Evolutionary conservation across 2,329 filamentous ascomycete species (phyloP), one percentile per base, ranked within the genome.

Genomic region (Aspergillus persii): DNA sequence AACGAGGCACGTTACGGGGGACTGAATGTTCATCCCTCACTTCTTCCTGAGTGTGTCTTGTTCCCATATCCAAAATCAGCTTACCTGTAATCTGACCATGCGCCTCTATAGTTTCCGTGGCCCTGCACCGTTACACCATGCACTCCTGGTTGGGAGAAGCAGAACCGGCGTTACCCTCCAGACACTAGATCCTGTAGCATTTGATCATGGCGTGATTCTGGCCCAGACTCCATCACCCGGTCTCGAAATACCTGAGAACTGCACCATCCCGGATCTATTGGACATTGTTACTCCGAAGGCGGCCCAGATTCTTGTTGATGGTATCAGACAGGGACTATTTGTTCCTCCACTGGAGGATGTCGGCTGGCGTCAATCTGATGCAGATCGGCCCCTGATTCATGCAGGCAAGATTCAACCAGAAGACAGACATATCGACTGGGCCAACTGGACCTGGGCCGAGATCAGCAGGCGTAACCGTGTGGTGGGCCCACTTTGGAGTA

Each of bases 1-100:
- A 79, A 79, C 26, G 78, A 78, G 1, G 85, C 90, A 27, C 85
- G 84, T 67, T 96, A 96, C 76, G 93, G 93, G 48, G 95, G 95
- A 0, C 78, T 99, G 3, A 99, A 99, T 74, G 83, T 99, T 2
- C 95, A 99, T 70, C 95, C 95, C 1, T 98, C 94, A 0, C 77
- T 97, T 30, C 83, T 99, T 12, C 94, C 93, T 3, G 89, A 95
- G 87, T 91, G 80, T 66, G 80, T 71, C 5, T 30, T 48, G 8
- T 27, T 3, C 3, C 31, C 30, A 7, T 29, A 58, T 11, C 11
- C 23, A 48, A 7, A 47, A 46, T 5, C 15, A 6, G 18, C 1
- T n/a, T 6, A 47, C 11, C 12, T 31, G 36, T 26, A 30, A 6
- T 26, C 44, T 39, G 46, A 26, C 31, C 15, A 26, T 47, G n/a